Base-by-base conservation (phyloP, 306 rosid genomes). In the Arachis stenosperma region DNA sequence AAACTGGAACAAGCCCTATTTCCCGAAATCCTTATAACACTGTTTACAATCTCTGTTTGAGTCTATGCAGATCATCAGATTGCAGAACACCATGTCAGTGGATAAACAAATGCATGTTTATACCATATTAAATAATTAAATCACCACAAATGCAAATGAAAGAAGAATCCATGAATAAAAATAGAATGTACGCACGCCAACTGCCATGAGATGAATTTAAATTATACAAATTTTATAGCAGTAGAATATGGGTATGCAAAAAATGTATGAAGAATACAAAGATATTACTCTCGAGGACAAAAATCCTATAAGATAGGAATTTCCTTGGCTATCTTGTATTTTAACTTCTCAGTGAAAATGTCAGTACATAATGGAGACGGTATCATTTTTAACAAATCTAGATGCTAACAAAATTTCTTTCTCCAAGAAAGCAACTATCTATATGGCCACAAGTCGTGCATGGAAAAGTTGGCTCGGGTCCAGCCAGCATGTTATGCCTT, bases 371-470 rank as follows among this genome's bases (percentile, higher is more conserved):
- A 71, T 53, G 58, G 27, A 71, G 48, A 60, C 14, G 6, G 17
- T 2, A 6, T 27, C 60, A 52, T 22, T 76, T 61, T 72, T 48
- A 69, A 73, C 55, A 80, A 62, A 71, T 56, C 37, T 53, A 44
- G 44, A 69, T 29, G 44, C 54, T 41, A 55, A 15, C 64, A 79
- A 79, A 80, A 73, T 63, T 67, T 67, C 72, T 40, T 9, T 51
- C 72, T 37, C 22, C 2, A 54, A 61, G 39, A 51, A 47, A 30
- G 58, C 10, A 39, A 65, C 79, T 61, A 69, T 13, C 73, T 70
- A 64, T 57, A 41, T 48, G 30, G 50, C 67, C 56, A 55, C 67
- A 77, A 83, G 54, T 66, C 61, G 71, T 42, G 75, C 33, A 65
- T 53, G 71, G 71, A 59, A 68, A 54, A 57, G 30, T 62, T 42